These are phyloP conservation scores for Boletus rex-veris DNA, from an alignment of 768 basidiomycete genomes.

Conservation along the genomic window DNA sequence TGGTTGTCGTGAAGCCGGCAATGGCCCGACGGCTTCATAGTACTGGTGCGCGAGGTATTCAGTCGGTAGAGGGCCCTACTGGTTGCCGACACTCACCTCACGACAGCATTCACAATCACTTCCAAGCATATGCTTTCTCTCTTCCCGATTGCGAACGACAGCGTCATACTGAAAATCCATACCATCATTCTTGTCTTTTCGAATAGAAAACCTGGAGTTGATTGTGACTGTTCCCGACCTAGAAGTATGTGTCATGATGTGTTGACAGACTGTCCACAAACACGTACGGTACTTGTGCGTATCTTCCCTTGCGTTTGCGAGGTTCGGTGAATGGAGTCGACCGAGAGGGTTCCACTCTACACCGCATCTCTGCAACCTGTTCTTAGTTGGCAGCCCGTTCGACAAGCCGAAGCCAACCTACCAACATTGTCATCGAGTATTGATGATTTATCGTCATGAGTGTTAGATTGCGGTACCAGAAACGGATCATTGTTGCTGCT, in stretches of 20 bases:
- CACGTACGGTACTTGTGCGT: constrained; percentile 42
- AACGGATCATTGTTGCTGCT: constrained; percentile 10
- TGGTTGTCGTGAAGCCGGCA: constrained; percentile 67
- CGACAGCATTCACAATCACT: constrained; percentile 81
- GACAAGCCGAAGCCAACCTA: constrained; percentile 4
- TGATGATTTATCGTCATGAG: background rate
- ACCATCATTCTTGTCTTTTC: constrained; percentile 63
- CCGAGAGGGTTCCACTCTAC: constrained; percentile 11
- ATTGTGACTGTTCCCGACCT: constrained; percentile 43
- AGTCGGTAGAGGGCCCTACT: background rate
- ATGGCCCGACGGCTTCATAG: constrained; percentile 70
- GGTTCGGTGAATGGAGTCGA: constrained; percentile 15
- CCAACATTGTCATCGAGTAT: constrained; percentile 1
- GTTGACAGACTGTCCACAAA: background rate
- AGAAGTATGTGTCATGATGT: background rate
- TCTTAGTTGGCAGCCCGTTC: background rate
- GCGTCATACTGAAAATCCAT: constrained; percentile 67
- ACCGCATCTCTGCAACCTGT: constrained; percentile 6
- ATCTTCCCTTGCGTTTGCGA: constrained; percentile 59
- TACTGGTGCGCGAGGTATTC: constrained; percentile 46
- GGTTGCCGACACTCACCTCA: constrained; percentile 43
- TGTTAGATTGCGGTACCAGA: background rate
- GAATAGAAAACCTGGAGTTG: constrained; percentile 64
- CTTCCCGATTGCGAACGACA: constrained; percentile 65
- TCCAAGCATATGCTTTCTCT: constrained; percentile 63